Conservation (phyloP, 2,329 filamentous ascomycete species). For the Fusarium burgessii region DNA sequence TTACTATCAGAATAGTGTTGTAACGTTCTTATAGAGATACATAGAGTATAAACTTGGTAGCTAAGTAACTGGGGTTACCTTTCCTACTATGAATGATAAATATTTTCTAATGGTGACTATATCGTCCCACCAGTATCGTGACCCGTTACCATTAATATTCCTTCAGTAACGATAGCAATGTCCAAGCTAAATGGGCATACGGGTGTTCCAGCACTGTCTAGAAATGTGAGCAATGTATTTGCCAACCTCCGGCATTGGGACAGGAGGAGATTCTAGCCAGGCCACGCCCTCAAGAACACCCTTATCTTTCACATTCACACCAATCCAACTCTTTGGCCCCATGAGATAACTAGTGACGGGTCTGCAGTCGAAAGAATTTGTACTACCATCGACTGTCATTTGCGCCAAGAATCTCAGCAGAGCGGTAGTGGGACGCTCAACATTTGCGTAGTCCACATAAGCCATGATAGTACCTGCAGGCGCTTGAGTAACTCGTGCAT, state of each 20-base stretch:
- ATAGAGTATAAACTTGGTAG: too few relatives aligned
- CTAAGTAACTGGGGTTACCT: too few relatives aligned
- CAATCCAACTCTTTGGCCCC: fast-evolving
- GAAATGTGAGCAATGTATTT: not conserved
- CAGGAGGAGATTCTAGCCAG: too few relatives aligned
- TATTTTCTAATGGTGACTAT: fast-evolving
- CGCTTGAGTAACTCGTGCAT: not conserved
- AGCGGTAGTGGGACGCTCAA: not conserved
- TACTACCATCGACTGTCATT: too few relatives aligned
- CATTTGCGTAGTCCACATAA: not conserved
- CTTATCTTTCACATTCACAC: not conserved
- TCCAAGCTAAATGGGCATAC: not conserved
- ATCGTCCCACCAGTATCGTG: too few relatives aligned
- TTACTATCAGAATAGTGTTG: too few relatives aligned
- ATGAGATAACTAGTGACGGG: fast-evolving
- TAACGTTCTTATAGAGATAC: too few relatives aligned
- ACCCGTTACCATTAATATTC: too few relatives aligned
- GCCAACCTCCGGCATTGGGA: too few relatives aligned
- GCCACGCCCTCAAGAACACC: not conserved
- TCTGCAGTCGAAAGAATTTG: too few relatives aligned
- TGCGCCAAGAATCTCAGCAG: fast-evolving
- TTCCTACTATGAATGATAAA: too few relatives aligned
- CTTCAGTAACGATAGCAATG: not conserved
- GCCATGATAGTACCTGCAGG: fast-evolving
- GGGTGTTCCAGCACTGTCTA: fast-evolving